Percentiles rank a stretch among this genome's conserved stretches.
Conservation (phyloP, 495 filamentous ascomycete species). For the Delitschia confertaspora region DNA sequence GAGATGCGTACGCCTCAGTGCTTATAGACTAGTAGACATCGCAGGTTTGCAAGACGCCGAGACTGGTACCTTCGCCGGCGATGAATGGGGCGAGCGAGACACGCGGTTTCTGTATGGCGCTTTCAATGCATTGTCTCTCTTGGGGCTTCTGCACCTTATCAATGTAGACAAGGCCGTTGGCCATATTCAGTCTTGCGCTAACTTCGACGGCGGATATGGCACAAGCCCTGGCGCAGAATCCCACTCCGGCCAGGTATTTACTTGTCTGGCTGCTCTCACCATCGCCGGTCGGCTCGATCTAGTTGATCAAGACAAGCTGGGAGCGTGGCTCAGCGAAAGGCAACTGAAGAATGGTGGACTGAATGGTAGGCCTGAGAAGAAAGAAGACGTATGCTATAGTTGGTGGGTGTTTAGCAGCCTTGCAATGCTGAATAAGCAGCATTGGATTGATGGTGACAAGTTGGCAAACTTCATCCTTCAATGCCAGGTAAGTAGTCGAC, state of each 20-base stretch:
- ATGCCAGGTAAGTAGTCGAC: constrained; percentile 55
- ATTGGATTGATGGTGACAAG: constrained; percentile 83
- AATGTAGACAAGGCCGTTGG: constrained; percentile 70
- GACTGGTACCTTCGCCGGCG: constrained; percentile 81
- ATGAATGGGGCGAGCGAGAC: constrained; percentile 93
- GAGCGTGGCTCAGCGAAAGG: constrained; percentile 84
- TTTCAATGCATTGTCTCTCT: constrained; percentile 74
- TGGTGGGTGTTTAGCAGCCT: constrained; percentile 95
- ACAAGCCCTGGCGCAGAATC: constrained; percentile 82
- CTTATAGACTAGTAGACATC: constrained; percentile 51
- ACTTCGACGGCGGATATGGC: constrained; percentile 90
- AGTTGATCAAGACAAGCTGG: constrained; percentile 73
- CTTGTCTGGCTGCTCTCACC: constrained; percentile 79
- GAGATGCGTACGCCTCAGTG: background rate
- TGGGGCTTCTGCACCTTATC: constrained; percentile 59
- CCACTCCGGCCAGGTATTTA: constrained; percentile 88
- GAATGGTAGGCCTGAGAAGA: constrained; percentile 91
- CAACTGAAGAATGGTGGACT: constrained; percentile 80
- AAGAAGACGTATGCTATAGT: constrained; percentile 94
- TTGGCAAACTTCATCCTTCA: constrained; percentile 70
- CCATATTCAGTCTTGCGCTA: constrained; percentile 71
- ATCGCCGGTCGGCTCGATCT: constrained; percentile 77
- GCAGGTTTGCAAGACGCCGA: constrained; percentile 67
- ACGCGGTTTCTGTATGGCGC: constrained; percentile 89
- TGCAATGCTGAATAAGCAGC: constrained; percentile 74